Evolutionary conservation across 2,329 filamentous ascomycete species (phyloP).

Genomic region (Exophiala sp.): DNA sequence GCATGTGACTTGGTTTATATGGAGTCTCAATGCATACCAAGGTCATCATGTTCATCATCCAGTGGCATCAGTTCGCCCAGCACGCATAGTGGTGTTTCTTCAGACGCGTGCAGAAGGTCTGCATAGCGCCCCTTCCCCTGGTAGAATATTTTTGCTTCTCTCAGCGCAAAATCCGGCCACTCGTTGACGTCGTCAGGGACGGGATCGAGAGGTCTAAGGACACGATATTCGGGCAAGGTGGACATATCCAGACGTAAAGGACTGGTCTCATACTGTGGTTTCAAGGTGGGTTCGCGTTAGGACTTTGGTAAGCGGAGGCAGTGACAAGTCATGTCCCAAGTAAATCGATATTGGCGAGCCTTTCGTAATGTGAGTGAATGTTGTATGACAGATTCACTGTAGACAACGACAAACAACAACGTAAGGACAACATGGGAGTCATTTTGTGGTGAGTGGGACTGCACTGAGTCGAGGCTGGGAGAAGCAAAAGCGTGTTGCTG

Average conservation of each 20-base stretch:
- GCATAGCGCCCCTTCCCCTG: conserved; percentile 49
- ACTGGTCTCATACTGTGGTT: conserved; percentile 20
- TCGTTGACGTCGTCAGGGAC: conserved; percentile 50
- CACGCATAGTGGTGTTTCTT: conserved; percentile 54
- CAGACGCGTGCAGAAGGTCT: conserved; percentile 55
- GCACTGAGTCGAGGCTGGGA: conserved; percentile 1
- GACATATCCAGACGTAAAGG: conserved; percentile 23
- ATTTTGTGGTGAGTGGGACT: conserved; percentile 2
- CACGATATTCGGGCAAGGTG: conserved; percentile 36
- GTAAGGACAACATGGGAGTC: background rate
- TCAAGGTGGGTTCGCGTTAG: conserved; percentile 3
- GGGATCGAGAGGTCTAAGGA: conserved; percentile 43
- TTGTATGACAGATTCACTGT: background rate
- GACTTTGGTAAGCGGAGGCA: background rate
- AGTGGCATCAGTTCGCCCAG: conserved; percentile 49
- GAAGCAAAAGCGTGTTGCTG: conserved; percentile 5
- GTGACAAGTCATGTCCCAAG: conserved; percentile 3
- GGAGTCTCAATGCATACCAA: conserved; percentile 35
- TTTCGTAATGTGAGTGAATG: background rate
- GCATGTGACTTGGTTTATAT: conserved; percentile 30
- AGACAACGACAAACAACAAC: background rate
- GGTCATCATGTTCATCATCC: conserved; percentile 42
- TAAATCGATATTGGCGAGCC: background rate
- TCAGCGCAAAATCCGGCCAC: conserved; percentile 59
- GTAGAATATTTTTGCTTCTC: conserved; percentile 51